Evolutionary conservation across 129 eudicot genomes (phyloP), one percentile per base, ranked within the genome.

Genomic region (Tanacetum coccineum): DNA sequence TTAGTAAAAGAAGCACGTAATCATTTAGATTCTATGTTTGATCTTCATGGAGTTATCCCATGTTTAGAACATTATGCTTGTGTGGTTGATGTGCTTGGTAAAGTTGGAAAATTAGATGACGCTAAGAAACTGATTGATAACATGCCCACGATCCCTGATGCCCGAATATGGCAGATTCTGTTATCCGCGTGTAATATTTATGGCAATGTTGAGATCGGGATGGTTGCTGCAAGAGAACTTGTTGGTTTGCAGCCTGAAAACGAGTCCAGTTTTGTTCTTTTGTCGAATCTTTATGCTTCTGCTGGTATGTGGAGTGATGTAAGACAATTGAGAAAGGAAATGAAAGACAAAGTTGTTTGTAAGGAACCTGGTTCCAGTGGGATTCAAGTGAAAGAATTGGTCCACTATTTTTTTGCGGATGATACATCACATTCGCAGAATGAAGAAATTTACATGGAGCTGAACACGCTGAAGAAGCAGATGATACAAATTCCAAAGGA

Each of bases 311-410:
- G 82, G 85, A 68, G 67, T 56, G 73, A 71, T 47, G 81, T 71
- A 17, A 65, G 81, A 73, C 57, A 68, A 15, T 20, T 83, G 63
- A 74, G 83, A 45, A 70, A 26, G 64, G 78, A 74, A 58, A 80
- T 83, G 88, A 80, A 74, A 62, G 78, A 74, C 13, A 77, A 67
- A 67, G 60, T n/a, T 10, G 79, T 80, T n/a, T 44, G 48, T n/a
- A 80, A 83, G 39, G 88, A 80, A 62, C 82, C 88, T 0, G 88
- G 85, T 42, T 74, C 54, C 13, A 80, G 89, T 68, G 80, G 85
- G 89, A 77, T 67, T 48, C 83, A 76, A 59, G 73, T 83, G 40
- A 79, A 46, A 77, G 80, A 78, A 51, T 68, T 64, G 3, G 54
- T 58, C 6, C 70, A 25, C 62, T 67, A 75, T 56, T 79, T 78